A percentile compares a stretch with the other conserved stretches of the same genome.
Evolutionary conservation across 129 eudicot genomes (phyloP).

Genomic region (Pittosporum tobira): DNA sequence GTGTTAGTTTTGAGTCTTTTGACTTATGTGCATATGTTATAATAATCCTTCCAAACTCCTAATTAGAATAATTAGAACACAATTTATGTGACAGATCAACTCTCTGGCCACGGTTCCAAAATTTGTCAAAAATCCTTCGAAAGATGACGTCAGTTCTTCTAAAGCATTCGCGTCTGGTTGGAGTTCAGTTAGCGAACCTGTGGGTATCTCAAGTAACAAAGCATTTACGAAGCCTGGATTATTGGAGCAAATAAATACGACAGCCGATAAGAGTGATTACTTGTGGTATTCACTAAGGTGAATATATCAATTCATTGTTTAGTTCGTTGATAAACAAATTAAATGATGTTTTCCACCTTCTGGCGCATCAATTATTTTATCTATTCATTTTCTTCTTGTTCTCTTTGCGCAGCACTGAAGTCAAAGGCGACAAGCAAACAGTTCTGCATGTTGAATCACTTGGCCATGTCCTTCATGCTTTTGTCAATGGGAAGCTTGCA

Average conservation of each 20-base stretch:
- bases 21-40: too few species aligned
- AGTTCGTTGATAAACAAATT: not conserved
- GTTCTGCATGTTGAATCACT: conserved; percentile 69
- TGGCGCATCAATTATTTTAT: not conserved
- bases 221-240: conserved; percentile 54
- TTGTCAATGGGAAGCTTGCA: too few species aligned
- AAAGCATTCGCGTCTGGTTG: conserved; percentile 42
- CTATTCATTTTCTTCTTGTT: not conserved
- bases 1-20: too few species aligned
- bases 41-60: too few species aligned
- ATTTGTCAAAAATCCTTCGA: conserved; percentile 31
- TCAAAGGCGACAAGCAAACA: conserved; percentile 56
- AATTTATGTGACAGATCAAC: conserved; percentile 51
- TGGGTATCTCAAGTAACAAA: conserved; percentile 60
- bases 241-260: conserved; percentile 81
- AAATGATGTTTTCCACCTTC: not conserved
- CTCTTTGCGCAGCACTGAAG: conserved; percentile 33
- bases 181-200: conserved; percentile 79
- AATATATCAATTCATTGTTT: conserved; percentile 5
- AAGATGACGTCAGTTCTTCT: conserved; percentile 33
- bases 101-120: conserved; percentile 46
- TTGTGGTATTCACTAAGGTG: conserved; percentile 94
- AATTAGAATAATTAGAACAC: not conserved
- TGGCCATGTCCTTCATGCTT: conserved; percentile 77
- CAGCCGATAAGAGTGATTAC: conserved; percentile 87